Evolutionary conservation across 2,329 filamentous ascomycete genomes (phyloP), one percentile per base, ranked within the genome.

Genomic region (Paecilomyces dactylethromorphus): DNA sequence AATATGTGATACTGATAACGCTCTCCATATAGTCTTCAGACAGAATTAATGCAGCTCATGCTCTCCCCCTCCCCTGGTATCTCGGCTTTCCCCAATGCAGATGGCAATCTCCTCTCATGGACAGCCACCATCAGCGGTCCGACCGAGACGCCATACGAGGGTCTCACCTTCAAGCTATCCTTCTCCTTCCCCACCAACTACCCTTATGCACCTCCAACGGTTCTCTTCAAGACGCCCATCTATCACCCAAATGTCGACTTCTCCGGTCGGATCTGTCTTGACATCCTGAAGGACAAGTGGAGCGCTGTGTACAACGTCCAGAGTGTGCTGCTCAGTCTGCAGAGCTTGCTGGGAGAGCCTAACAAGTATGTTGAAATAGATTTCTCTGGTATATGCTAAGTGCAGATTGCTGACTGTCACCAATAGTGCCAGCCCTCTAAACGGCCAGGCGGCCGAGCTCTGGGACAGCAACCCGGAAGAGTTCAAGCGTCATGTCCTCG

Each of bases 191-290:
- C 93, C 8, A 81, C 84, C 68, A 96, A 93, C 79, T 99, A 99
- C 74, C 94, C 94, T 10, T 97, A 97, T 75, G 85, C 88, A 1
- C 86, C 94, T 22, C 94, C 94, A 0, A 91, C 89, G 2, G 94
- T 99, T 18, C 84, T 96, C 60, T 99, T 97, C 86, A 96, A 92
- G 81, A 99, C 95, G 6, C 94, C 94, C 39, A 97, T 99, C 78
- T 99, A 97, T 82, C 94, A 99, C 76, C 94, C 94, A 57, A 99
- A 99, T 69, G 91, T 99, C 67, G 94, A 99, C 79, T 97, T 99
- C 79, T 92, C 90, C 3, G 94, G 94, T 49, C 86, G 94, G 58
- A 99, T 99, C 76, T 99, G 94, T 75, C 83, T 99, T 61, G 95
- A 99, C 71, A 99, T 99, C 66, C 82, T 99, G 64, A 97, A 97